Evolutionary conservation across 495 filamentous ascomycete species (phyloP).

Genomic region (Chaetomium tenue): DNA sequence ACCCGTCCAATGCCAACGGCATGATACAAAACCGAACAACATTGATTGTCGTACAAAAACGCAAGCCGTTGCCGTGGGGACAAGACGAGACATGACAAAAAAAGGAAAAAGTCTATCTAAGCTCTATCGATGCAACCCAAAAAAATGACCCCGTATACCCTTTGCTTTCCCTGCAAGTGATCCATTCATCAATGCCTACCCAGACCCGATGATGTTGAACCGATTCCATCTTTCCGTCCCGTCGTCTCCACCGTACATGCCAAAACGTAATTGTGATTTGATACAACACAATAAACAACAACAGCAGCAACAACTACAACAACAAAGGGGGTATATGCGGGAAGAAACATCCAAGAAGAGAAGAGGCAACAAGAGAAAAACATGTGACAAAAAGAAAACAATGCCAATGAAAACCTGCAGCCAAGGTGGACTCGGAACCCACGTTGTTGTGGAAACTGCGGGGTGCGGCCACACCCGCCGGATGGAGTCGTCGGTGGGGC

Average conservation of each 20-base stretch:
- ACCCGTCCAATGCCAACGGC: slow-evolving; percentile 9
- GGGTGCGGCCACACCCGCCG: neutral
- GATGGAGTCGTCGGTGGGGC: neutral
- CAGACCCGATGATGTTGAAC: slow-evolving; percentile 2
- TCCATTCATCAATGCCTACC: neutral
- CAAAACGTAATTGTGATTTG: slow-evolving; percentile 9
- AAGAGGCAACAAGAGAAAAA: neutral
- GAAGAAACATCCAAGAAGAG: neutral
- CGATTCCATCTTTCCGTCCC: neutral
- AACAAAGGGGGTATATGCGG: slow-evolving; percentile 18
- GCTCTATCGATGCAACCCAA: slow-evolving; percentile 16
- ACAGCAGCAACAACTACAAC: slow-evolving; percentile 8
- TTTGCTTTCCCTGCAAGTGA: neutral
- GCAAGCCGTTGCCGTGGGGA: slow-evolving; percentile 15
- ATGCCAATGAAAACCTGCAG: neutral
- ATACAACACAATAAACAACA: slow-evolving; percentile 12
- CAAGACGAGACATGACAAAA: neutral
- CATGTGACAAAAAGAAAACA: neutral
- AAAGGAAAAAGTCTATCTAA: slow-evolving; percentile 13
- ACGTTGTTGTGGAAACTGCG: neutral
- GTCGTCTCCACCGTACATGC: slow-evolving; percentile 4
- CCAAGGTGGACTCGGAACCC: neutral
- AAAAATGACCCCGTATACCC: neutral
- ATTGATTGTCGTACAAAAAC: slow-evolving; percentile 13
- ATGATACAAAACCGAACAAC: slow-evolving; percentile 11